Evolutionary conservation across 1,284 basidiomycete genomes (phyloP), one percentile per base, ranked within the genome.

Genomic region (Moniliophthora roreri): DNA sequence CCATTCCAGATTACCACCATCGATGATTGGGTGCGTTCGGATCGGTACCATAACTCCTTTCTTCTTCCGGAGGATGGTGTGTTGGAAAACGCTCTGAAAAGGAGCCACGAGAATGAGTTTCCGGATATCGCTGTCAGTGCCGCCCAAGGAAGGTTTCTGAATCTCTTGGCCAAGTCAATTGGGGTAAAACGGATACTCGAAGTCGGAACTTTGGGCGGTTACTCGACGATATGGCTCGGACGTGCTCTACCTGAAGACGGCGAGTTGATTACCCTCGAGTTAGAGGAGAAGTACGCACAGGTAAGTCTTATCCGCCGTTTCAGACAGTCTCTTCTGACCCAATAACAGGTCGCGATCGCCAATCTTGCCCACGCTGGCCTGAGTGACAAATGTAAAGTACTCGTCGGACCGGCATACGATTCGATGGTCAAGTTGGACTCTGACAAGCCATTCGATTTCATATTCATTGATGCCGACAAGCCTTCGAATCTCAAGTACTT

Each of bases 401-500:
- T 81, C 32, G 66, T 79, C 44, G 83, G 81, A 0, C 70, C 76
- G 39, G 84, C 81, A 0, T 65, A 68, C 4, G 76, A 82, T 1
- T 72, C 76, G 0, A 64, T 86, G 20, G 61, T 60, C 13, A 69
- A 64, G 36, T 62, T 84, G 28, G 63, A 72, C 2, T 65, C 77
- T 3, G 69, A 73, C 13, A 63, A 67, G 6, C 72, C 72, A 2
- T 85, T 82, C 63, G 83, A 85, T 63, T 63, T 85, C 24, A 71
- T 73, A 3, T 86, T 85, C 69, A 82, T 85, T 57, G 83, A 85
- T 63, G 83, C 83, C 2, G 82, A 85, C 69, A 85, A 84, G 61
- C 58, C 63, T 9, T 74, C 69, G 40, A 80, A 80, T 58, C 53
- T 71, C 10, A 65, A 66, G 7, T 84, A 85, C 61, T 80, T 80